phyloP scores from a whole-genome alignment of 164 flowering plant species.

The Taxillus chinensis region DNA sequence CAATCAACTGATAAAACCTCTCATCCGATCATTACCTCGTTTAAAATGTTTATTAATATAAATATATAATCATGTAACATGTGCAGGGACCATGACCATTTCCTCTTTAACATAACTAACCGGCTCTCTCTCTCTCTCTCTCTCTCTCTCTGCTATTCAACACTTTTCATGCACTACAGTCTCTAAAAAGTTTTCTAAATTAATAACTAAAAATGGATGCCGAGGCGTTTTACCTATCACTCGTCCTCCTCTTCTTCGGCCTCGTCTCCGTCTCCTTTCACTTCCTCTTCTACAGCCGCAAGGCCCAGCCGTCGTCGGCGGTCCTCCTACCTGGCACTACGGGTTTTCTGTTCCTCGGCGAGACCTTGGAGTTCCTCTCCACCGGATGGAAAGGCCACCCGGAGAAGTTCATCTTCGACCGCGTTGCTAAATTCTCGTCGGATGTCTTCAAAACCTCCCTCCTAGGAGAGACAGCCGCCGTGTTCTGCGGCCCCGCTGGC shows the following conservation, averaged over 20 bases:
- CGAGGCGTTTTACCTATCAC: constrained; percentile 9
- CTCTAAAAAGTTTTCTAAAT: too few relatives aligned
- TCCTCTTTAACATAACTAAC: too few relatives aligned
- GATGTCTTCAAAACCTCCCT: constrained; percentile 21
- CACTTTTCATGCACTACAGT: too few relatives aligned
- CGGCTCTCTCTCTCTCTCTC: too few relatives aligned
- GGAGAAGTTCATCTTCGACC: constrained; percentile 20
- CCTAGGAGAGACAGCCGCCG: constrained; percentile 12
- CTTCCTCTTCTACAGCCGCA: constrained; percentile 21
- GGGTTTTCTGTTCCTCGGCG: constrained; percentile 21
- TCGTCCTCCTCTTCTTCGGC: constrained; percentile 17
- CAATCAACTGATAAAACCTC: too few relatives aligned
- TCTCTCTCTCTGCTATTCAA: too few relatives aligned
- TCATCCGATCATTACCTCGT: too few relatives aligned
- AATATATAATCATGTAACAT: too few relatives aligned
- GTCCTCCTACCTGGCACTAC: constrained; percentile 28
- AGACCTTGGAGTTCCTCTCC: constrained; percentile 18
- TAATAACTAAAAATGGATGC: too few relatives aligned
- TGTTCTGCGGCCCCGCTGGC: constrained; percentile 12
- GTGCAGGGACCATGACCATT: too few relatives aligned
- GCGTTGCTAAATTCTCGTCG: constrained; percentile 10
- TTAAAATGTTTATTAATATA: too few relatives aligned
- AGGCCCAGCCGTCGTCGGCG: not conserved
- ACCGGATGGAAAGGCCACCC: constrained; percentile 20
- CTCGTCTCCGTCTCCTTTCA: constrained; percentile 18